phyloP scores from a whole-genome alignment of 768 basidiomycete species.

The Sarcodon sp. region DNA sequence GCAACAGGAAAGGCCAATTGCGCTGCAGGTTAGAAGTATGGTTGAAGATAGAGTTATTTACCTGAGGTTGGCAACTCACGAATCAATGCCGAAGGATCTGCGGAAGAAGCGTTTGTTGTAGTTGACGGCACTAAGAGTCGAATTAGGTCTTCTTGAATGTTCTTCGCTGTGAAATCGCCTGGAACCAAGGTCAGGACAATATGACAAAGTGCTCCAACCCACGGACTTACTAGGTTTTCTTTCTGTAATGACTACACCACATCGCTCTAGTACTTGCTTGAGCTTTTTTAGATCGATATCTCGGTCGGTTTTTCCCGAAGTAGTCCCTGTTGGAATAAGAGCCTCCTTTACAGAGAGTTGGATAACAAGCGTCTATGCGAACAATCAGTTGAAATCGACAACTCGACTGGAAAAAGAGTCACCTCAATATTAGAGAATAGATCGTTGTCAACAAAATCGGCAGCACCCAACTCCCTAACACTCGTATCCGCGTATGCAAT shows the following conservation, averaged over 20 bases:
- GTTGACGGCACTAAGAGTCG: slow-evolving; percentile 43
- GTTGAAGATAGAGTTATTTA: background rate
- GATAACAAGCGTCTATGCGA: slow-evolving; percentile 73
- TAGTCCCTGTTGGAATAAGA: slow-evolving; percentile 65
- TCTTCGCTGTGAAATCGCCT: slow-evolving; percentile 82
- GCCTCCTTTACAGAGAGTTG: slow-evolving; percentile 98
- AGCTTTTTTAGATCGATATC: slow-evolving; percentile 86
- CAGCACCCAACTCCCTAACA: slow-evolving; percentile 71
- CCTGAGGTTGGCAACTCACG: background rate
- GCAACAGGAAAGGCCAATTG: slow-evolving; percentile 68
- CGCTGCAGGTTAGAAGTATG: slow-evolving; percentile 27
- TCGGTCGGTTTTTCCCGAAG: slow-evolving; percentile 58
- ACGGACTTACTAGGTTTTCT: slow-evolving; percentile 62
- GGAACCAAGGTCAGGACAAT: background rate
- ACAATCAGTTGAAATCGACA: background rate
- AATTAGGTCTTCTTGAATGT: slow-evolving; percentile 68
- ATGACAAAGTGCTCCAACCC: background rate
- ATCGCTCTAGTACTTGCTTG: slow-evolving; percentile 77
- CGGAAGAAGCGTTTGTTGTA: slow-evolving; percentile 22
- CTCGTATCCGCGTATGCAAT: slow-evolving; percentile 90
- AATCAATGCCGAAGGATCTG: background rate
- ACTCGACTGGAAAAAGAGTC: background rate
- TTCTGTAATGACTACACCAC: slow-evolving; percentile 83
- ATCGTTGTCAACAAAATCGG: slow-evolving; percentile 91
- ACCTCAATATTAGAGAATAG: slow-evolving; percentile 94